These are phyloP conservation scores for Garcia nutans DNA, from an alignment of 345 rosid species.

Conservation along the genomic window DNA sequence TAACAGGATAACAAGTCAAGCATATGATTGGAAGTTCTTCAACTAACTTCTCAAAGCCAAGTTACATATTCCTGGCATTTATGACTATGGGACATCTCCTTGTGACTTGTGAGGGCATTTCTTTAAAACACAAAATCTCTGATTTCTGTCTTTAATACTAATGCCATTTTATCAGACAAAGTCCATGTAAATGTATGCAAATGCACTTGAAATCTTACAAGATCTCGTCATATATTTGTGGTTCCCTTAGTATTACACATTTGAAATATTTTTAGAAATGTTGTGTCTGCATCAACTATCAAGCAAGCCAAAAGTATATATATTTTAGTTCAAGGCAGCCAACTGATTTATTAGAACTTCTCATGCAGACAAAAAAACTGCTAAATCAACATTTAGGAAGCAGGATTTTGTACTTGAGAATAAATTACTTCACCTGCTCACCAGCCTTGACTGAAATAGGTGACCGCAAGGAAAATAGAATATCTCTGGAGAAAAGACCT, in stretches of 20 bases:
- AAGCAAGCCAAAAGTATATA: neutral
- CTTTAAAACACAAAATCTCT: neutral
- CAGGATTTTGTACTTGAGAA: neutral
- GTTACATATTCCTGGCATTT: neutral
- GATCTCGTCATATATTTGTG: neutral
- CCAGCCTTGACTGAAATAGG: slow-evolving; percentile 84
- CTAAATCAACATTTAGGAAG: neutral
- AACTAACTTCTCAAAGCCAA: neutral
- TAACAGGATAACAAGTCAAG: slow-evolving; percentile 6
- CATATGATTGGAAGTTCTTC: neutral
- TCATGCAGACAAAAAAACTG: neutral
- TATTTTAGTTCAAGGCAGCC: neutral
- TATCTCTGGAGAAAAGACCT: slow-evolving; percentile 84
- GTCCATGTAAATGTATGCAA: neutral
- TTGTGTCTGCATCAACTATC: neutral
- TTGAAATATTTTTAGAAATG: neutral
- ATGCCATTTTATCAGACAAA: neutral
- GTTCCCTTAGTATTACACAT: neutral
- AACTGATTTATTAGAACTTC: neutral
- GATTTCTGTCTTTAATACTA: neutral
- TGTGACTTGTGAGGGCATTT: neutral
- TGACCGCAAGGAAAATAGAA: slow-evolving; percentile 74
- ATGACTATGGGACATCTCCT: neutral
- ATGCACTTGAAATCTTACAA: neutral
- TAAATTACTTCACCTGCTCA: slow-evolving; percentile 59